Evolutionary conservation across 257 asterid species (phyloP).

Genomic region (Jacaranda copaia): DNA sequence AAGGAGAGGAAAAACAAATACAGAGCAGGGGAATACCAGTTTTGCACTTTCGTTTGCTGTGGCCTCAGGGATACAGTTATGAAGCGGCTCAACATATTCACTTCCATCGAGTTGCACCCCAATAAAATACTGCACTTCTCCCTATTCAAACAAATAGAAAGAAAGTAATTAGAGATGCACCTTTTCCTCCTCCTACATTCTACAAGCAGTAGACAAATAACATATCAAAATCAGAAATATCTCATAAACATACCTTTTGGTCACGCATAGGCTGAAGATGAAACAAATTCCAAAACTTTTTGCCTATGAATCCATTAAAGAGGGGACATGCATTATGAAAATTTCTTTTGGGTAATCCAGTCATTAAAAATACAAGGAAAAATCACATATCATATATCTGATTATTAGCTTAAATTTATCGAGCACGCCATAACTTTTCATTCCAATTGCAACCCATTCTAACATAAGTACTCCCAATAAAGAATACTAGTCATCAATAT

Average conservation of each 20-base stretch:
- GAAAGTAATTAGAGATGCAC: not conserved
- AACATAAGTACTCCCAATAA: not conserved
- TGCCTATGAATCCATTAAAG: conserved; percentile 57
- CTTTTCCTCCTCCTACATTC: not conserved
- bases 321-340: not conserved
- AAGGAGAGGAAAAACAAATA: not conserved
- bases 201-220: conserved; percentile 3
- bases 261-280: conserved; percentile 99
- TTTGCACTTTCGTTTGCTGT: conserved; percentile 78
- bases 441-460: conserved; percentile 1
- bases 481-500: conserved; percentile 6
- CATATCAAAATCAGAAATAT: not conserved
- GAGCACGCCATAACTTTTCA: not conserved
- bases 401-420: not conserved
- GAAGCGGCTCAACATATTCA: conserved; percentile 90
- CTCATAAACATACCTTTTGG: conserved; percentile 68
- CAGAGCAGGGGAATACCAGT: conserved; percentile 55
- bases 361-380: not conserved
- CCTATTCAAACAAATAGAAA: conserved; percentile 55
- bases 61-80: conserved; percentile 84
- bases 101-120: conserved; percentile 99
- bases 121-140: conserved; percentile 96
- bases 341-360: not conserved
- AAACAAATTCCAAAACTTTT: conserved; percentile 97
- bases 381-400: conserved; percentile 5